A percentile compares a stretch with the other conserved stretches of the same genome.
phyloP scores from a whole-genome alignment of 805 yeast species.

The Torulaspora microellipsoides region DNA sequence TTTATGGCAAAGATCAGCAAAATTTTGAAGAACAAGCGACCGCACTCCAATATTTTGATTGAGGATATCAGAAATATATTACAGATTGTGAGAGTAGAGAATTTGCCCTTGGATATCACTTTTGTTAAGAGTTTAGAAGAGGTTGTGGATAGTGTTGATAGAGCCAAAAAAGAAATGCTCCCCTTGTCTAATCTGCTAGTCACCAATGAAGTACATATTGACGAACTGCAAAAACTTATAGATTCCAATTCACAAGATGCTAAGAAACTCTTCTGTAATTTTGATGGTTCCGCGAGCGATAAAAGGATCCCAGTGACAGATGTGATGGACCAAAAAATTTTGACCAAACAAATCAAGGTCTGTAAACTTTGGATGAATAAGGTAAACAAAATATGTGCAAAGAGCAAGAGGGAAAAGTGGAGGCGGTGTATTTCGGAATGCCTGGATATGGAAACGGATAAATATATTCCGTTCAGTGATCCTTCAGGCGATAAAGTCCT shows the following conservation, averaged over 20 bases:
- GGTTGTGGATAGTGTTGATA: slow-evolving; percentile 12
- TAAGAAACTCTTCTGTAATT: slow-evolving; percentile 12
- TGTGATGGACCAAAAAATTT: slow-evolving; percentile 23
- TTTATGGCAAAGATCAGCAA: slow-evolving; percentile 10
- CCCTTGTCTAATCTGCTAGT: slow-evolving; percentile 14
- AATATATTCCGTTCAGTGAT: slow-evolving; percentile 12
- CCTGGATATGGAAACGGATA: slow-evolving; percentile 25
- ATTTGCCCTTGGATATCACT: slow-evolving; percentile 21
- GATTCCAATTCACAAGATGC: slow-evolving; percentile 6
- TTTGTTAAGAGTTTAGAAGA: slow-evolving; percentile 13
- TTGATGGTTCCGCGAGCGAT: slow-evolving; percentile 32
- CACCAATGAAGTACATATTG: slow-evolving; percentile 13
- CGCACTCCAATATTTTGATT: slow-evolving; percentile 9
- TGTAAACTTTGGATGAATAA: slow-evolving; percentile 14
- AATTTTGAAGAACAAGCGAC: slow-evolving; percentile 14
- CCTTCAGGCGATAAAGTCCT: slow-evolving; percentile 8
- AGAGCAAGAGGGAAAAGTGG: slow-evolving; percentile 5
- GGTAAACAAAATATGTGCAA: slow-evolving; percentile 5
- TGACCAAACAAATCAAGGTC: slow-evolving; percentile 10
- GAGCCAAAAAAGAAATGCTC: slow-evolving; percentile 12
- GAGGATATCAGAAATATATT: slow-evolving; percentile 11
- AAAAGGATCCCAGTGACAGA: slow-evolving; percentile 32
- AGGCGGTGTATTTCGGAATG: slow-evolving; percentile 12
- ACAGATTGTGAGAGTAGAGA: slow-evolving; percentile 8
- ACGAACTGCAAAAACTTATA: slow-evolving; percentile 4